Evolutionary conservation across 768 basidiomycete genomes (phyloP).

Genomic region (Ramaria sp.): DNA sequence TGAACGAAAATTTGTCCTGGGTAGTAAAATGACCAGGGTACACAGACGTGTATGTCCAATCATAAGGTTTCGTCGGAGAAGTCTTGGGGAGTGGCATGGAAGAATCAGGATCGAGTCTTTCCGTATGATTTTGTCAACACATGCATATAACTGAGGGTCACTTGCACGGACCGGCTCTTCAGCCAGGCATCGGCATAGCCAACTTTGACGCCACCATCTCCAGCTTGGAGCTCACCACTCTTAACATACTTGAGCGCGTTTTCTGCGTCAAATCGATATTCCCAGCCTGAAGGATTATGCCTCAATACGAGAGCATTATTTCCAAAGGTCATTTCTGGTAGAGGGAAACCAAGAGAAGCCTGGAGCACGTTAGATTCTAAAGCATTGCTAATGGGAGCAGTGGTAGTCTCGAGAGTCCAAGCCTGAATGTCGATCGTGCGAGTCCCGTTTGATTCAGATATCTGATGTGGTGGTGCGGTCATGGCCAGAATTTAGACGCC

Average conservation of each 20-base stretch:
- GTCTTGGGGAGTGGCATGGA: slow-evolving; percentile 57
- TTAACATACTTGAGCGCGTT: slow-evolving; percentile 64
- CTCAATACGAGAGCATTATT: slow-evolving; percentile 62
- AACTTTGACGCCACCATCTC: slow-evolving; percentile 90
- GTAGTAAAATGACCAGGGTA: slow-evolving; percentile 51
- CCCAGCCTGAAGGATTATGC: slow-evolving; percentile 55
- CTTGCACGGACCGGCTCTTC: slow-evolving; percentile 58
- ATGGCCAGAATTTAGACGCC: slow-evolving; percentile 10
- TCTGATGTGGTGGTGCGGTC: slow-evolving; percentile 43
- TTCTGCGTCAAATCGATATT: slow-evolving; percentile 52
- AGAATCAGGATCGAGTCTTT: slow-evolving; percentile 59
- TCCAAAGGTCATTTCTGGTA: slow-evolving; percentile 97
- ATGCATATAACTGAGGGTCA: neutral
- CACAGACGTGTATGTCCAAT: slow-evolving; percentile 95
- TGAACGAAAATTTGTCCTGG: slow-evolving; percentile 11
- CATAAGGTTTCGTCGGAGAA: slow-evolving; percentile 75
- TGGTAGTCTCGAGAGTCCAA: slow-evolving; percentile 63
- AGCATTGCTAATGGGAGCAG: slow-evolving; percentile 73
- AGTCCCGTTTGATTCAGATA: slow-evolving; percentile 58
- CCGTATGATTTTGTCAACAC: slow-evolving; percentile 11
- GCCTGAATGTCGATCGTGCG: slow-evolving; percentile 54
- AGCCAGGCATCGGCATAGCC: slow-evolving; percentile 93
- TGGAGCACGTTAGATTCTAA: slow-evolving; percentile 62
- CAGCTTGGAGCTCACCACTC: slow-evolving; percentile 60
- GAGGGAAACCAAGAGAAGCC: slow-evolving; percentile 53